Base-by-base conservation (phyloP, 2,329 filamentous ascomycete genomes). In the Alternaria incomplexa region DNA sequence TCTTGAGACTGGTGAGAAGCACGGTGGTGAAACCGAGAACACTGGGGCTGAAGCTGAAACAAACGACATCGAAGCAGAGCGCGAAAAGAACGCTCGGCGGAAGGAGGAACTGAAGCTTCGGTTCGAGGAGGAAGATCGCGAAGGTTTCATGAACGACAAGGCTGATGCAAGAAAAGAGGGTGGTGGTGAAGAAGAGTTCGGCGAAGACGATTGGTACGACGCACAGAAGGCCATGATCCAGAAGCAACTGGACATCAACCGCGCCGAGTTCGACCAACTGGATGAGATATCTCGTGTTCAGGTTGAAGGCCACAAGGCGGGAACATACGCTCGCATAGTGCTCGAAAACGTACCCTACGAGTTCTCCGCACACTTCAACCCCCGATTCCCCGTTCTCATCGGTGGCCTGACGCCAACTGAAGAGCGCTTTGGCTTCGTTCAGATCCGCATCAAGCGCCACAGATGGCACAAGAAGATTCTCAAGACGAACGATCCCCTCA, bases 391-490 rank as follows among this genome's bases (percentile, higher is more conserved):
- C 17, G 86, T 99, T 63, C 88, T 99, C 55, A 86, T 98, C 30
- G 96, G 96, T 55, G 96, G 96, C n/a, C 85, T 99, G 43, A 91
- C 93, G 11, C 88, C 96, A 8, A 97, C 95, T 0, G 96, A 99
- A 80, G 94, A 98, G 79, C 90, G 96, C 54, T 97, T 97, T 78
- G 96, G 96, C 9, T 98, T 92, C 77, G 90, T 98, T 9, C 96
- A 99, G 80, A 90, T 97, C 61, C 90, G 96, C 54, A 97, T 99
- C 84, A 99, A 99, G 87, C 88, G 93, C 57, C 96, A 99, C 80
- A 87, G 96, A 69, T 99, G 96, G 96, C 96, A 99, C 84, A 97
- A 97, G 87, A 97, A 96, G 85, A 98, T 98, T 71, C 86, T 99
- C 70, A 99, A 99, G 85, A 98, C 93, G 32, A 97, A 97, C 77